Evolutionary conservation across 2,329 filamentous ascomycete genomes (phyloP), one percentile per base, ranked within the genome.

Genomic region (Lizonia empirigonia): DNA sequence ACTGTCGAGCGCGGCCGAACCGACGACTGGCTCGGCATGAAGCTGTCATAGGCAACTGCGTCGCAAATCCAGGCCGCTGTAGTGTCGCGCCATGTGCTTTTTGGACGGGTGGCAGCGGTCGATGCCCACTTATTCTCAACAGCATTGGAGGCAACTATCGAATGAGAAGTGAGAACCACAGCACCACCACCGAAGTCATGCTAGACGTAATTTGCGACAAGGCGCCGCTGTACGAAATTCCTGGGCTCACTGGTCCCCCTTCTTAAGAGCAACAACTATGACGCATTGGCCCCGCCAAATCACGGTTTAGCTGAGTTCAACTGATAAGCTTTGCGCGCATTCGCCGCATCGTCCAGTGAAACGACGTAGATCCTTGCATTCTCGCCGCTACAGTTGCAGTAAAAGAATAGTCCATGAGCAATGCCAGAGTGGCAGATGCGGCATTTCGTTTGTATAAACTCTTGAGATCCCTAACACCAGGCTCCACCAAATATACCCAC

Each of bases 1-100:
- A 26, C 29, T 53, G 27, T 50, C 58, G 55, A 63, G 62, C 66
- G 65, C 64, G 63, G 65, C 62, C 65, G 67, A 63, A 30, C 39
- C 53, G 58, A 55, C 36, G 44, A 57, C 53, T 60, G 51, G 55
- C 44, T 40, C 30, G 50, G 59, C 55, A 58, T 59, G 56, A 54
- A 55, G 54, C 54, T 53, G 52, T 44, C 49, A 50, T 44, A 39
- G 46, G 26, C 52, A 54, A 45, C 44, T 49, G 42, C n/a, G 39
- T n/a, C 52, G 52, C 50, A 52, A 26, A 50, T 53, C 42, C 44
- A 53, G 40, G 50, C 26, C 37, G 24, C 36, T 32, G 35, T 36
- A 51, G 39, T 34, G 34, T n/a, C 39, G 39, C 39, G 33, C 35
- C 40, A 44, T 50, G 40, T 50, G 42, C 32, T 19, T 37, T 24